Conservation (phyloP, 345 rosid genomes). For the sweet orange (Citrus sinensis) region DVS_A1.0 CM039165.1:24805501-24806000, state of each 20-base stretch:
- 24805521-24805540: slow-evolving; percentile 23
- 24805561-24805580: not conserved
- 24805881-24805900: rapidly evolving
- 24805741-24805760: not conserved
- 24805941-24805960: too few relatives aligned
- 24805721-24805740: not conserved
- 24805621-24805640: not conserved
- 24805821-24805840: too few relatives aligned
- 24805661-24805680: not conserved
- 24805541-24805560: slow-evolving; percentile 30
- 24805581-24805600: not conserved
- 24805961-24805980: rapidly evolving
- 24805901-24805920: rapidly evolving
- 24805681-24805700: too few relatives aligned
- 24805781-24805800: too few relatives aligned
- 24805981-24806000: rapidly evolving
- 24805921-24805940: too few relatives aligned
- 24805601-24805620: not conserved
- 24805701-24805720: not conserved
- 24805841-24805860: too few relatives aligned
- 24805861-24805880: rapidly evolving
- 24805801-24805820: too few relatives aligned
- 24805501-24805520: slow-evolving; percentile 11
- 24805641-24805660: slow-evolving; percentile 9
- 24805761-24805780: not conserved